phyloP scores from a whole-genome alignment of 306 rosid genomes.

The Crataegus laevigata region DNA sequence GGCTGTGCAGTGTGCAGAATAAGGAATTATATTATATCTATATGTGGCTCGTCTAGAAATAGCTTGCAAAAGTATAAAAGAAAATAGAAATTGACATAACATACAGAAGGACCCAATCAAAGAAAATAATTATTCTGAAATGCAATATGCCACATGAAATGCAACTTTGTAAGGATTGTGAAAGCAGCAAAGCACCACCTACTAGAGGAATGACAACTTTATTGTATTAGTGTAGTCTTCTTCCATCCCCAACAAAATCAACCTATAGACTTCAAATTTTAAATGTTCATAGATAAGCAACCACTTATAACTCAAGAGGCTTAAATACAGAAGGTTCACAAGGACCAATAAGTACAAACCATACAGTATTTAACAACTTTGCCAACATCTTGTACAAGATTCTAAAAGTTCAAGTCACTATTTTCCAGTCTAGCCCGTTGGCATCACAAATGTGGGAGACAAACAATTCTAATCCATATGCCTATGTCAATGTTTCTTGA shows the following conservation, averaged over 20 bases:
- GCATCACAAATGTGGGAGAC: too few species aligned
- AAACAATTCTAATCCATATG: too few species aligned
- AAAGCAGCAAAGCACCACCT: background rate
- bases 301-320: too few species aligned
- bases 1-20: too few species aligned
- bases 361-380: too few species aligned
- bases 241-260: background rate
- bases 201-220: background rate
- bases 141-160: background rate
- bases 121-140: background rate
- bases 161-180: background rate
- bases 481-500: too few species aligned
- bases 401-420: too few species aligned
- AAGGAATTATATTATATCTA: too few species aligned
- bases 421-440: too few species aligned
- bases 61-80: conserved; percentile 48
- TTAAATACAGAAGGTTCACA: too few species aligned
- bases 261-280: background rate
- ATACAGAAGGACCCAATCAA: background rate
- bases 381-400: too few species aligned
- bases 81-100: background rate
- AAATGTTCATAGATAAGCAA: background rate
- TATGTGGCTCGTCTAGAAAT: conserved; percentile 81
- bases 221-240: background rate
- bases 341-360: too few species aligned